Base-by-base conservation (phyloP, 139 green algal species). In the Parachlorella kessleri region DNA sequence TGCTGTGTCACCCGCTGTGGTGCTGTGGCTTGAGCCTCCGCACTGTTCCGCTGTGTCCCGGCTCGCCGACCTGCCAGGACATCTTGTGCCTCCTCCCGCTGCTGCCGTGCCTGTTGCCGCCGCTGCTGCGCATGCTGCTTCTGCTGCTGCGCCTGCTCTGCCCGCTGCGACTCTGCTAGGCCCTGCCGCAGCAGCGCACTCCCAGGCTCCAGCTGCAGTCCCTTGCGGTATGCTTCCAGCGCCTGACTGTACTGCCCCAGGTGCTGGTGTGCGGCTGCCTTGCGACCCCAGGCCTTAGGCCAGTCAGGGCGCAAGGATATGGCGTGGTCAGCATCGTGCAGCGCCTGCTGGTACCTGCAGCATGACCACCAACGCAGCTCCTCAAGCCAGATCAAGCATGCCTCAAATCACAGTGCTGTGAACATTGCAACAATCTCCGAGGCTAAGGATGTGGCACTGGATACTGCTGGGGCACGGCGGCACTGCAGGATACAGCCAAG, bases 291-390 rank as follows among this genome's bases (percentile, higher is more conserved):
- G 2, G 77, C 36, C 68, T 84, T 84, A n/a, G 36, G 4, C 82
- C 82, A 87, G 28, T 84, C 72, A n/a, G 82, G 82, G 14, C 71
- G 35, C 53, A 87, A 40, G 4, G 72, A 64, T 21, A 81, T 2
- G 4, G 78, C 82, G 28, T 41, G 38, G 30, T 85, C 64, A 28
- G 82, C 82, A 40, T 87, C 82, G 33, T 39, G 30, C 48, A 85
- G 36, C 8, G 82, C 82, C 54, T 87, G 82, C 26, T 55, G 55
- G 21, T 40, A 38, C 67, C 76, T 81, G 76, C 32, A 28, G 48
- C 6, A 23, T 28, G 59, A 23, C 30, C 14, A n/a, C n/a, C n/a
- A n/a, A n/a, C n/a, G n/a, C n/a, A n/a, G n/a, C n/a, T n/a, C n/a
- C n/a, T n/a, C n/a, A n/a, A n/a, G n/a, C n/a, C n/a, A n/a, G n/a